Percentiles rank a stretch among this genome's conserved stretches.
Evolutionary conservation across 768 basidiomycete species (phyloP).

Genomic region (Paxillus involutus): DNA sequence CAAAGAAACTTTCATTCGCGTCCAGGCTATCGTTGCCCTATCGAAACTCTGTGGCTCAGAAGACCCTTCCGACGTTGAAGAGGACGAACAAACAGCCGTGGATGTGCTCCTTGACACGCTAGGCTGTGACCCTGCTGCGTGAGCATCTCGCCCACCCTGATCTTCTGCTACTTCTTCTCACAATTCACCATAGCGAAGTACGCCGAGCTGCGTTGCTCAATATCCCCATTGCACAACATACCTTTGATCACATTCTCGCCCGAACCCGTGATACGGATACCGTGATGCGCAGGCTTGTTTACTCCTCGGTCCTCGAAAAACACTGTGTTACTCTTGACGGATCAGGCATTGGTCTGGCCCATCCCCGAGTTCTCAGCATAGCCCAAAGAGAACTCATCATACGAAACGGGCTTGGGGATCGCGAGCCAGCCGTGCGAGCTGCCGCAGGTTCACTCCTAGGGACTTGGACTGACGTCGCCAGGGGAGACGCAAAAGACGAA

Average conservation of each 20-base stretch:
- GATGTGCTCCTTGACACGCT: constrained; percentile 70
- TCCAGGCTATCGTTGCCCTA: constrained; percentile 79
- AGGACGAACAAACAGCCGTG: constrained; percentile 43
- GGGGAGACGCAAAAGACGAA: constrained; percentile 40
- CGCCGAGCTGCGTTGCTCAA: constrained; percentile 78
- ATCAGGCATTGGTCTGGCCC: constrained; percentile 51
- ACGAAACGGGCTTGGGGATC: constrained; percentile 81
- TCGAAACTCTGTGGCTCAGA: constrained; percentile 76
- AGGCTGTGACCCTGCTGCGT: constrained; percentile 75
- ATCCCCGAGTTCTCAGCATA: constrained; percentile 66
- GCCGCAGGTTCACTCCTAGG: constrained; percentile 74
- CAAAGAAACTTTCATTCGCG: constrained; percentile 74
- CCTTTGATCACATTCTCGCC: constrained; percentile 65
- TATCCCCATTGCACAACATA: constrained; percentile 54
- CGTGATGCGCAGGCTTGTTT: constrained; percentile 72
- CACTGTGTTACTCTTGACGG: constrained; percentile 31
- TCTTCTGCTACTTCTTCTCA: background rate
- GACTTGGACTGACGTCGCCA: constrained; percentile 69
- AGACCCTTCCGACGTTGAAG: constrained; percentile 54
- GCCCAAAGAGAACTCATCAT: constrained; percentile 77
- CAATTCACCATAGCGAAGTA: constrained; percentile 64
- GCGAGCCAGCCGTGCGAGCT: constrained; percentile 69
- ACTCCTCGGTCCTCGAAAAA: constrained; percentile 54
- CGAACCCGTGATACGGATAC: constrained; percentile 82
- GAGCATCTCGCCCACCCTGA: constrained; percentile 28